Evolutionary conservation across 352 stramenopile species (phyloP), one percentile per base, ranked within the genome.

Genomic region (Blastocystis sp.): DNA sequence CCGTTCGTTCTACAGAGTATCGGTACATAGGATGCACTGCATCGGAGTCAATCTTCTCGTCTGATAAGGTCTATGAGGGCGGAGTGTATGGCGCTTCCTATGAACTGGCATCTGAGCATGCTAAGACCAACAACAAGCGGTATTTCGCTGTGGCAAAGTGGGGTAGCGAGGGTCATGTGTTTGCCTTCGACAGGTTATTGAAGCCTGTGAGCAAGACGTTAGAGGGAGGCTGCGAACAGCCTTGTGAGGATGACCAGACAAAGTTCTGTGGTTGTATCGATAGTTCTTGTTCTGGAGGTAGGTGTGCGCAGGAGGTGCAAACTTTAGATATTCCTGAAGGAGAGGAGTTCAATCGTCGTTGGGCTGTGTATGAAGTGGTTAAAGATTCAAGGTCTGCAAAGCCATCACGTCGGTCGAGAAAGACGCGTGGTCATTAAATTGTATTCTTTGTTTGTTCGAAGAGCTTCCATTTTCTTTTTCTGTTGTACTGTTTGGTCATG

Each of bases 331-430:
- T 95, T 56, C 53, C 93, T 62, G 90, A 93, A 90, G 93, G 93
- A 64, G 93, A 96, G 90, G 93, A 96, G 90, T 94, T 95, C 92
- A 96, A 95, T 91, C 94, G 94, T 75, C 94, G 94, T 70, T 96
- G 94, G 94, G 94, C 94, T 79, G 92, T 96, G 90, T 96, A 96
- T 92, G 93, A 95, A 90, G 24, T 59, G 41, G 43, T 76, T n/a
- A 34, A 37, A n/a, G 45, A 73, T 24, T 37, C 18, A 6, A 89
- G 68, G 50, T 20, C 13, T 1, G 50, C n/a, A 9, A 54, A 37
- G 50, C 63, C 39, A 26, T 11, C 20, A 26, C 43, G 47, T 24
- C 13, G 55, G 24, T 0, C 4, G 8, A 2, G 34, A 18, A 66
- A n/a, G 50, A 59, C 13, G 1, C 13, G 20, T n/a, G 2, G 50